Evolutionary conservation across 1,284 basidiomycete genomes (phyloP).

Genomic region (Ustilago nuda): DNA sequence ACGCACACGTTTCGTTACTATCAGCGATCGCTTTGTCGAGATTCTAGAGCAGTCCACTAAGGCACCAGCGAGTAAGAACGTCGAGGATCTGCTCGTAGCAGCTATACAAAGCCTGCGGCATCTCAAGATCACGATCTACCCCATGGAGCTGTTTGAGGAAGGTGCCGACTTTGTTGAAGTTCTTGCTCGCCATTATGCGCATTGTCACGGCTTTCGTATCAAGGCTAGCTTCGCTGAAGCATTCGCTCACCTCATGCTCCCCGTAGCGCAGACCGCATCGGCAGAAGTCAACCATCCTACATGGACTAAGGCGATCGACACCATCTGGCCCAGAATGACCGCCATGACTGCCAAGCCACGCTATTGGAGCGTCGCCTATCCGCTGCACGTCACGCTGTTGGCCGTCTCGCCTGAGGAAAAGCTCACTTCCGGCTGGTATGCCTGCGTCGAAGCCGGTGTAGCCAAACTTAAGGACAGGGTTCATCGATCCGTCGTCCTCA

Average conservation of each 20-base stretch:
- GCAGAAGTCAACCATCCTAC: conserved; percentile 95
- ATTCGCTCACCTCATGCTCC: conserved; percentile 82
- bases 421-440: conserved; percentile 85
- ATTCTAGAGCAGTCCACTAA: conserved; percentile 60
- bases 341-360: conserved; percentile 90
- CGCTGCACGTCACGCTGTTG: conserved; percentile 83
- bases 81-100: conserved; percentile 60
- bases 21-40: conserved; percentile 64
- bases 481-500: conserved; percentile 80
- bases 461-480: conserved; percentile 87
- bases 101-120: conserved; percentile 63
- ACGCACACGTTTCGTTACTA: conserved; percentile 53
- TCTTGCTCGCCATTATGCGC: conserved; percentile 83
- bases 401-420: conserved; percentile 88
- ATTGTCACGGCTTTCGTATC: conserved; percentile 84
- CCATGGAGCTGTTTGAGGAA: conserved; percentile 91
- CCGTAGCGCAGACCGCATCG: conserved; percentile 90
- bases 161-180: conserved; percentile 90
- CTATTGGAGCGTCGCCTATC: conserved; percentile 90
- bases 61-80: conserved; percentile 52
- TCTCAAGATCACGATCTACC: conserved; percentile 75
- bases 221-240: conserved; percentile 89
- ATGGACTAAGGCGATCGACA: conserved; percentile 90
- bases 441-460: conserved; percentile 71
- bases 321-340: conserved; percentile 83